Evolutionary conservation across 2,329 filamentous ascomycete species (phyloP), one percentile per base, ranked within the genome.

Genomic region (Drechslera avenae): DNA sequence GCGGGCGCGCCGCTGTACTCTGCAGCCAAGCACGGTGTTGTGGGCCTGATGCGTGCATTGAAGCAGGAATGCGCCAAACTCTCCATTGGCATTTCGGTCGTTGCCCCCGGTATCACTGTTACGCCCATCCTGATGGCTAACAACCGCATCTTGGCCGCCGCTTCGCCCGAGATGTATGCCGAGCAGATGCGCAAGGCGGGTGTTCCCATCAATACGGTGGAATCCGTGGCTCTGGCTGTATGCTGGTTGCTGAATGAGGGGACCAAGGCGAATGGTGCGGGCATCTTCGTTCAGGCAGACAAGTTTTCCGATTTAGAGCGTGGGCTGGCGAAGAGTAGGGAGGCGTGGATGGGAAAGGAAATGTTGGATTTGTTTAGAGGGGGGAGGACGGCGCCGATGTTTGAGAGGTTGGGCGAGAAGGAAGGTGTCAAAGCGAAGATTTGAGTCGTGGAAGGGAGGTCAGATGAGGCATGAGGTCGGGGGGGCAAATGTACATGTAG

Each of bases 1-100:
- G 77, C 77, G 9, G 78, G 78, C 0, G 75, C 77, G 18, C 78
- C 78, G 13, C 55, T 79, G 13, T 81, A 81, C 54, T 76, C 73
- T 21, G 78, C 78, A 16, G 79, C 79, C 8, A 81, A 81, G 52
- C 78, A 81, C 59, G 79, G 74, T 71, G 68, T 81, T 26, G 76
- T 81, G 1, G 79, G 79, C n/a, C 71, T 80, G 16, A 74, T 81
- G 71, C 74, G 78, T 17, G 75, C 78, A 0, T 64, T 81, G 18
- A 80, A 81, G 63, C 74, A 77, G 30, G 78, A 80, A 57, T 77
- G 74, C 40, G 73, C 75, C 4, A 78, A 75, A 50, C 60, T 78
- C 9, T 66, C 71, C 30, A 79, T 81, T 39, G 71, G 76, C 1
- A 72, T 80, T 21, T 75, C 73, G 0, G 74, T 79, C 5, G 76